Base-by-base conservation (phyloP, 805 yeast species). In the Kazachstania africana region DNA sequence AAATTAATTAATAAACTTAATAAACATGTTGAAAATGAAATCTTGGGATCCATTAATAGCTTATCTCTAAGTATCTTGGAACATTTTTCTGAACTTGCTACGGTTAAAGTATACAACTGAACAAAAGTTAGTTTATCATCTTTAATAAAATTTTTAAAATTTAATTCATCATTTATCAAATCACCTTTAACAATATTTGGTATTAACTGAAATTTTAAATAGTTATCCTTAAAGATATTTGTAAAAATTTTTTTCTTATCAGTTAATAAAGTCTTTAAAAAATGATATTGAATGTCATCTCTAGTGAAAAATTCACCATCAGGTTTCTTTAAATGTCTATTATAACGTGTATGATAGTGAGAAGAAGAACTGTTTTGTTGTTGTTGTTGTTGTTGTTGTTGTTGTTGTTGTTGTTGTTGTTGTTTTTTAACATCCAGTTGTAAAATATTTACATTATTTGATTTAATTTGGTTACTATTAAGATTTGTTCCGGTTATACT, bases 251-350 rank as follows among this genome's bases (percentile, higher is more conserved):
- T 57, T 26, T 67, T 58, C 18, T 67, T 62, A 48, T 84, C 78
- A 44, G 68, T 64, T 46, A 88, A 79, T 8, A 88, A 56, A 17
- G 63, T 61, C 29, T 65, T 60, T 33, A 88, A 59, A 42, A 87
- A 82, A 42, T 78, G 85, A 54, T 75, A 80, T 54, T 85, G 95
- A 35, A 88, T 78, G 46, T 88, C 97, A 34, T 61, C 68, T 29
- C 97, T 66, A 79, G 91, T 81, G 36, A 87, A 74, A 14, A 94
- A 94, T 46, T 81, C 93, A 5, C 97, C 95, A 48, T 88, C 97
- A 13, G 74, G 66, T 50, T 87, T 88, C 56, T 88, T 88, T 44
- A 88, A 55, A 53, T 78, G 85, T 27, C 81, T 43, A 24, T 28
- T 39, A 24, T 44, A 44, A 26, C 38, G 38, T 19, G 36, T 29